Percentiles rank a stretch among this genome's conserved stretches.
phyloP scores from a whole-genome alignment of 2,329 filamentous ascomycete genomes.

The Stachybotrys chartarum region DNA sequence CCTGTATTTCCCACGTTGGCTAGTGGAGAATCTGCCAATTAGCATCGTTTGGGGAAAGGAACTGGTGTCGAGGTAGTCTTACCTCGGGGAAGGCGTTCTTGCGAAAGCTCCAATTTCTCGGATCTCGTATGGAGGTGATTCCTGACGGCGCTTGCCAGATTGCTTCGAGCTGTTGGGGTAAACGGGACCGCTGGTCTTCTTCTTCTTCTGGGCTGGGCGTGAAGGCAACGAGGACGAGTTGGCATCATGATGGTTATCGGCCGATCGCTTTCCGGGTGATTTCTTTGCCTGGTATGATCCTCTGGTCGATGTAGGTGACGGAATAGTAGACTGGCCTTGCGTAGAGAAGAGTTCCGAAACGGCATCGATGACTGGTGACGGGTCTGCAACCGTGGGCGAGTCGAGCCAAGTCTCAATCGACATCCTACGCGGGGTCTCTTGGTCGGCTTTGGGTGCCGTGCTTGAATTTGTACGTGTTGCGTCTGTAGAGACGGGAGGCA shows the following conservation, averaged over 20 bases:
- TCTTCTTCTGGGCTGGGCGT: not conserved
- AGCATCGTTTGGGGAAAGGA: not conserved
- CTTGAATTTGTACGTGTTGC: not conserved
- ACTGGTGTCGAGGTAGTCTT: not conserved
- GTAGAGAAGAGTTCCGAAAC: slow-evolving; percentile 15
- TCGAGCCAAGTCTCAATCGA: slow-evolving; percentile 17
- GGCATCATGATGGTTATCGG: not conserved
- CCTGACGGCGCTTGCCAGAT: slow-evolving; percentile 1
- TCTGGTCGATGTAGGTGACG: not conserved
- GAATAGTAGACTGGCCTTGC: not conserved
- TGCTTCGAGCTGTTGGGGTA: not conserved
- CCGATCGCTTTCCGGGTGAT: not conserved
- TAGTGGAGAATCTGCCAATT: not conserved
- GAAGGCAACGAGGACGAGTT: not conserved
- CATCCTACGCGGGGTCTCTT: not conserved
- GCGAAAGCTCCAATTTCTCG: slow-evolving; percentile 1
- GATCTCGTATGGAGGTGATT: not conserved
- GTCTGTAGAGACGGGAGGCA: not conserved
- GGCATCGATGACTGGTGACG: slow-evolving; percentile 8
- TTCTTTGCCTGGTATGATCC: not conserved
- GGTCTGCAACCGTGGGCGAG: slow-evolving; percentile 12
- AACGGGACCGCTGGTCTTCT: not conserved
- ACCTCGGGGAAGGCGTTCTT: not conserved
- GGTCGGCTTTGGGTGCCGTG: not conserved
- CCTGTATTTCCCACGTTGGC: not conserved